Conservation (phyloP, 2,329 filamentous ascomycete species). For the Fusarium circinatum region DNA sequence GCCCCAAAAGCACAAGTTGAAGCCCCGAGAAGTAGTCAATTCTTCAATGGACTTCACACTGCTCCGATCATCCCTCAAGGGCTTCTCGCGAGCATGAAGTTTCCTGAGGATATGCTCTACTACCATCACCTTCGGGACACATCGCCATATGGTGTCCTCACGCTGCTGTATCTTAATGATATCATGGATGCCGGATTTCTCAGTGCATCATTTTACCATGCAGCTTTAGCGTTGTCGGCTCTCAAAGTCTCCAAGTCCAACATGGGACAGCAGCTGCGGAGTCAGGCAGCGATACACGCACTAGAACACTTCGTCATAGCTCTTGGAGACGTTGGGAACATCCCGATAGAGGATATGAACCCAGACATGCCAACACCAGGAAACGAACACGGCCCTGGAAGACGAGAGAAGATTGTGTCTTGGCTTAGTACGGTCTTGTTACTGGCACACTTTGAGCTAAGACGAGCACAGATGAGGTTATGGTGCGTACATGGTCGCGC, state of each 20-base stretch:
- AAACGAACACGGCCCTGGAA: neutral
- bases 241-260: constrained; percentile 23
- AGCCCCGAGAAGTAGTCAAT: neutral
- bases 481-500: constrained; percentile 33
- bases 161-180: constrained; percentile 13
- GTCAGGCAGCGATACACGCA: constrained; percentile 18
- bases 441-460: constrained; percentile 28
- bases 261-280: neutral
- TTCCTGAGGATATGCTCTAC: constrained; percentile 32
- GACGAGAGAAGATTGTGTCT: constrained; percentile 12
- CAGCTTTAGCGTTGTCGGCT: constrained; percentile 17
- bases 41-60: constrained; percentile 8
- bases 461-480: constrained; percentile 24
- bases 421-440: constrained; percentile 28
- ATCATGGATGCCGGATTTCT: constrained; percentile 7
- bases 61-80: constrained; percentile 15
- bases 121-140: constrained; percentile 29
- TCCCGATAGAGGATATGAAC: constrained; percentile 2
- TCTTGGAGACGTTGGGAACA: constrained; percentile 10
- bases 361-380: neutral
- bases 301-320: constrained; percentile 29
- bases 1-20: neutral
- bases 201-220: constrained; percentile 24
- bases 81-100: constrained; percentile 14
- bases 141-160: constrained; percentile 14